Conservation (phyloP, 306 rosid genomes). For the Rosa chinensis region DNA sequence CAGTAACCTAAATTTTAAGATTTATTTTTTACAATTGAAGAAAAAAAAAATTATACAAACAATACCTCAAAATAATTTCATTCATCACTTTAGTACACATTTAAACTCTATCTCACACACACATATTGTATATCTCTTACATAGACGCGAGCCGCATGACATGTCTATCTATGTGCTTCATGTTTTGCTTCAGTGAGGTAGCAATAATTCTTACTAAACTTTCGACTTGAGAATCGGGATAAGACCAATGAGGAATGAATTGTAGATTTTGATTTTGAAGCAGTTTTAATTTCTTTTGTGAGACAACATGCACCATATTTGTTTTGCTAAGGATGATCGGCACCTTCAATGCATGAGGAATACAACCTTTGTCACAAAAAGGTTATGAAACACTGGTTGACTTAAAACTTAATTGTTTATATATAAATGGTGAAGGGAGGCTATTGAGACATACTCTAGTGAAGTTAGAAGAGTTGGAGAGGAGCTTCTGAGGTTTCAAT, state of each 20-base stretch:
- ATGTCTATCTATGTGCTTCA: not conserved
- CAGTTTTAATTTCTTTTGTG: not conserved
- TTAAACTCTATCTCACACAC: no score
- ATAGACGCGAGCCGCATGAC: not conserved
- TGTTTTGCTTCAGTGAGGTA: not conserved
- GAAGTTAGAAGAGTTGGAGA: conserved; percentile 32
- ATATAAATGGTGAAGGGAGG: conserved; percentile 27
- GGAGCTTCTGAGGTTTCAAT: conserved; percentile 30
- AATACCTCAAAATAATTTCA: no score
- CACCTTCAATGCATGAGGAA: conserved; percentile 12
- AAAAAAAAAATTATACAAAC: no score
- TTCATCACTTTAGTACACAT: no score
- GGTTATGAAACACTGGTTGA: not conserved
- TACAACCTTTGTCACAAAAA: not conserved
- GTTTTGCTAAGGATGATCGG: not conserved
- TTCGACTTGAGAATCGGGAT: no score
- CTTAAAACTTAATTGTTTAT: conserved; percentile 13
- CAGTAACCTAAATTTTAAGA: no score
- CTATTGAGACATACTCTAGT: conserved; percentile 33
- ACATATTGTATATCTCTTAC: not conserved
- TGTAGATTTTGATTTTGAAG: not conserved
- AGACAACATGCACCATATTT: not conserved
- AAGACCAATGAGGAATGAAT: no score
- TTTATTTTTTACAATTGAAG: no score
- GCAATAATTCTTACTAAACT: no score